Evolutionary conservation across 116 monocot species (phyloP).

Genomic region (Trichopus zeylanicus): DNA sequence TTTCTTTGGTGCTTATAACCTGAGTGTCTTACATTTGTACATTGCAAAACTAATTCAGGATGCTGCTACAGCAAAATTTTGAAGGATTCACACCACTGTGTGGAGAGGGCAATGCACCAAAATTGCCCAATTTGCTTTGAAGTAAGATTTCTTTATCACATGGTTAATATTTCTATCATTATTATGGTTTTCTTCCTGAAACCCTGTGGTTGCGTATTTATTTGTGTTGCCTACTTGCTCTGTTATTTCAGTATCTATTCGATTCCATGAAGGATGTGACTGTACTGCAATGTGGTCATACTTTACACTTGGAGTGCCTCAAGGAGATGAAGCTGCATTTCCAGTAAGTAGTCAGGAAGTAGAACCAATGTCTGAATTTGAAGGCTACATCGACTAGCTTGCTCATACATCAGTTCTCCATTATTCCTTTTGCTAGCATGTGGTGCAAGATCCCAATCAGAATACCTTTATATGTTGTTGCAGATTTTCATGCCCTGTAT

Average conservation of each 20-base stretch:
- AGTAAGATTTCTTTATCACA: constrained; percentile 20
- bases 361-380: neutral
- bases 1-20: no score
- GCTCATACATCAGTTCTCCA: neutral
- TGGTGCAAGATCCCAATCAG: neutral
- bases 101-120: constrained; percentile 91
- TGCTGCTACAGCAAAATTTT: constrained; percentile 65
- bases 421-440: neutral
- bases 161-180: neutral
- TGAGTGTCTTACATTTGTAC: neutral
- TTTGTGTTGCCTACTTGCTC: neutral
- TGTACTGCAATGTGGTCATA: constrained; percentile 71
- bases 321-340: constrained; percentile 66
- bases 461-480: neutral
- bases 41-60: constrained; percentile 25
- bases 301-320: constrained; percentile 71
- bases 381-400: no score
- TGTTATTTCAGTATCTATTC: constrained; percentile 55
- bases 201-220: neutral
- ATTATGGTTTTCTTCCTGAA: neutral
- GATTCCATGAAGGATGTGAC: constrained; percentile 70
- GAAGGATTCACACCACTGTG: constrained; percentile 61
- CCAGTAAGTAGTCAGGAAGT: constrained; percentile 39
- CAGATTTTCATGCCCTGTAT: constrained; percentile 85
- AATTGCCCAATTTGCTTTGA: constrained; percentile 92